Evolutionary conservation across 306 rosid genomes (phyloP).

Genomic region (Arachis stenosperma): DNA sequence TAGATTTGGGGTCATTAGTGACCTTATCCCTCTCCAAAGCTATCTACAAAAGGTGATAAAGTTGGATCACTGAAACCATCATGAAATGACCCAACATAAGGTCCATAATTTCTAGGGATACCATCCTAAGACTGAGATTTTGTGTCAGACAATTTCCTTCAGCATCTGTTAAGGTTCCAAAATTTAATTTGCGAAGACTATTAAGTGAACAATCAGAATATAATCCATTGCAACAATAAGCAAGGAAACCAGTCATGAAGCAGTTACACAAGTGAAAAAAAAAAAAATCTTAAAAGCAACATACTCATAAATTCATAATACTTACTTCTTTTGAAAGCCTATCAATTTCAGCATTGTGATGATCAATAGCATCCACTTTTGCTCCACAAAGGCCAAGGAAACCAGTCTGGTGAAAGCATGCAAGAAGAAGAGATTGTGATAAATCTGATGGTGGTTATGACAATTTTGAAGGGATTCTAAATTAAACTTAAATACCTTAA

Average conservation of each 20-base stretch:
- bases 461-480: constrained; percentile 20
- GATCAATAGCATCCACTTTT: constrained; percentile 75
- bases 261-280: neutral
- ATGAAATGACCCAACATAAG: constrained; percentile 19
- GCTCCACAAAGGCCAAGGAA: constrained; percentile 83
- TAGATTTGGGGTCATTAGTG: constrained; percentile 58
- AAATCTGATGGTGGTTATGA: constrained; percentile 20
- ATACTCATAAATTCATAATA: constrained; percentile 26
- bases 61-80: constrained; percentile 27
- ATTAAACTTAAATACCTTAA: constrained; percentile 60
- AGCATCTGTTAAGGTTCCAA: constrained; percentile 5
- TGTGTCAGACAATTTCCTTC: constrained; percentile 6
- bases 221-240: constrained; percentile 16
- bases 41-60: constrained; percentile 59
- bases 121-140: constrained; percentile 14
- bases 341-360: constrained; percentile 69
- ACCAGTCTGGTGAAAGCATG: constrained; percentile 69
- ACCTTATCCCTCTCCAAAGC: constrained; percentile 69
- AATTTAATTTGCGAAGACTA: constrained; percentile 28
- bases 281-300: constrained; percentile 25
- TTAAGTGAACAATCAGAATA: constrained; percentile 30
- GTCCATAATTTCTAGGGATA: neutral
- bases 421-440: constrained; percentile 26
- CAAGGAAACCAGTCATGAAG: constrained; percentile 11
- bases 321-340: constrained; percentile 76